Percentiles rank a stretch among this genome's conserved stretches.
phyloP scores from a whole-genome alignment of 2,329 filamentous ascomycete species.

The Ramularia collo-cygni region DNA sequence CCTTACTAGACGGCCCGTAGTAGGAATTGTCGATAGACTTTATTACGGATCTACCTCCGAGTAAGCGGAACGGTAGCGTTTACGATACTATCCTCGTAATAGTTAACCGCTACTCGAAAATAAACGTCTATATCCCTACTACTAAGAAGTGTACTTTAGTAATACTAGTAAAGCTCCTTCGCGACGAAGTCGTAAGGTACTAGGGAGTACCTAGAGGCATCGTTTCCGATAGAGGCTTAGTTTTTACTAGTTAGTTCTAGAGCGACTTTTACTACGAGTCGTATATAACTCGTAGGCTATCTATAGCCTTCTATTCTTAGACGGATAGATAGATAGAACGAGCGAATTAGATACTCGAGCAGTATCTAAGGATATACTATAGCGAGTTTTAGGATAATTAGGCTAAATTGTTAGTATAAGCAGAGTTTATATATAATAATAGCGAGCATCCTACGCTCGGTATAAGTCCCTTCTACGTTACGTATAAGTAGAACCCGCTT shows the following conservation, averaged over 20 bases:
- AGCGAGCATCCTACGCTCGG: neutral
- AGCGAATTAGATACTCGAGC: too few relatives aligned
- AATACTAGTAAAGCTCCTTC: too few relatives aligned
- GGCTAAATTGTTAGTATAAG: neutral
- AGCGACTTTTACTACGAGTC: constrained; percentile 3
- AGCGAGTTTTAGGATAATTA: constrained; percentile 1
- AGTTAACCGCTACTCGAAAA: too few relatives aligned
- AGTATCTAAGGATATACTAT: constrained; percentile 1
- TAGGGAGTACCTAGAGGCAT: too few relatives aligned
- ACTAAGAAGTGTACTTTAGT: too few relatives aligned
- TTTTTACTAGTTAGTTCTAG: constrained; percentile 6
- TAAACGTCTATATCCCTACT: too few relatives aligned
- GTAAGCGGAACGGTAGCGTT: too few relatives aligned
- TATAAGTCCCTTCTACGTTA: constrained; percentile 3
- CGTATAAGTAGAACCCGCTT: neutral
- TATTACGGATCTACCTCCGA: too few relatives aligned
- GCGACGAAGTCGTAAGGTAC: too few relatives aligned
- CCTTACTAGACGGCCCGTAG: neutral
- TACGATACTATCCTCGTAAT: too few relatives aligned
- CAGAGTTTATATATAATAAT: constrained; percentile 4
- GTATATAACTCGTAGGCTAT: constrained; percentile 2
- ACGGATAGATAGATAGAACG: neutral
- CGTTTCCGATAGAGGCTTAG: too few relatives aligned
- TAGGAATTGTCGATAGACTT: constrained; percentile 2
- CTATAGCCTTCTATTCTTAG: constrained; percentile 2